A percentile compares a stretch with the other conserved stretches of the same genome.
These are phyloP conservation scores for Fusarium oxysporum DNA, from an alignment of 2,329 filamentous ascomycete genomes.

Conservation along the genomic window DNA sequence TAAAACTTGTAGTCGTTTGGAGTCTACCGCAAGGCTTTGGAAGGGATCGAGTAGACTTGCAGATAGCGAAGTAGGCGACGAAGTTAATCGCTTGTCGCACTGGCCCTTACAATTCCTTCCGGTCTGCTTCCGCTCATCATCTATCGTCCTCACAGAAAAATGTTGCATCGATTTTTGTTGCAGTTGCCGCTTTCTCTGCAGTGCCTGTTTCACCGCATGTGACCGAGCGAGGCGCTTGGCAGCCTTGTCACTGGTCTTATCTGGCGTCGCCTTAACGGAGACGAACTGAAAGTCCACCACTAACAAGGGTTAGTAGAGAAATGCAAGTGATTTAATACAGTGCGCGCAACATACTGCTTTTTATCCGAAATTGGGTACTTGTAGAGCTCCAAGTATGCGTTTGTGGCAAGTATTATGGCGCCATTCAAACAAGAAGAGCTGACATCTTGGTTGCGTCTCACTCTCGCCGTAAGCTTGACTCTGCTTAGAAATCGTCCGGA, in stretches of 20 bases:
- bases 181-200: conserved; percentile 24
- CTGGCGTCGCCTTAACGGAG: background rate
- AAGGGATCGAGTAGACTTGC: conserved; percentile 19
- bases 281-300: conserved; percentile 38
- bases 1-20: conserved; percentile 11
- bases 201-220: conserved; percentile 31
- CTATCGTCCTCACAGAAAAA: background rate
- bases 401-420: background rate
- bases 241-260: background rate
- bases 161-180: conserved; percentile 17
- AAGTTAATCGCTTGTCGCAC: accelerated
- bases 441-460: background rate
- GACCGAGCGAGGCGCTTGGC: conserved; percentile 27
- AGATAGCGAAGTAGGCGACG: background rate
- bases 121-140: background rate
- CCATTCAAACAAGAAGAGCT: background rate
- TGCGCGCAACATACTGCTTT: background rate
- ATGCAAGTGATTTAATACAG: accelerated
- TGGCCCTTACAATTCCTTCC: accelerated
- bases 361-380: accelerated
- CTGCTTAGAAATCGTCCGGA: conserved; percentile 16
- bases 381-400: background rate
- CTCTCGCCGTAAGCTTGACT: background rate
- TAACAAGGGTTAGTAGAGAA: background rate
- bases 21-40: conserved; percentile 21